These are phyloP conservation scores for Gossypium longicalyx DNA, from an alignment of 345 rosid species.

Conservation along the genomic window DNA sequence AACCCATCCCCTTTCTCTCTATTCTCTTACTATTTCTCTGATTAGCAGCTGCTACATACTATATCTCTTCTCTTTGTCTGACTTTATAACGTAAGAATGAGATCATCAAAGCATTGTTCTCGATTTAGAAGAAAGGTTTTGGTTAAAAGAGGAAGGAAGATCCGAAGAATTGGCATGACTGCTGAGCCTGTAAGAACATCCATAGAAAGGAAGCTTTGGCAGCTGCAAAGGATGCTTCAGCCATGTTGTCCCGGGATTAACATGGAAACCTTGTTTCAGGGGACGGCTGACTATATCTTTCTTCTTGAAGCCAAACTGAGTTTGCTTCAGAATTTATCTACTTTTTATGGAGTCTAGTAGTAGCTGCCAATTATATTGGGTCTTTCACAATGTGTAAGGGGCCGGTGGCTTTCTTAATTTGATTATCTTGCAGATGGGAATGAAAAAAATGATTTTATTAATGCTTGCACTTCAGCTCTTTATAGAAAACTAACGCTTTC, in stretches of 20 bases:
- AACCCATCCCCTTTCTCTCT: background rate
- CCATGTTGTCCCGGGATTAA: background rate
- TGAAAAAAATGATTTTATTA: too few species aligned
- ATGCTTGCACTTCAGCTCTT: too few species aligned
- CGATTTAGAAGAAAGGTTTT: background rate
- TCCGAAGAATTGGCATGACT: conserved; percentile 11
- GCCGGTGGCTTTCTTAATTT: too few species aligned
- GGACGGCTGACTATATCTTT: conserved; percentile 16
- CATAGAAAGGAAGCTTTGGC: conserved; percentile 14
- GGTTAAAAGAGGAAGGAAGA: conserved; percentile 5
- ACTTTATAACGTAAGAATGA: background rate
- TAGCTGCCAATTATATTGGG: too few species aligned
- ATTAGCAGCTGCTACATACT: background rate
- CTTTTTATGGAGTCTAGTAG: conserved; percentile 17
- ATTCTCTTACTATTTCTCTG: background rate
- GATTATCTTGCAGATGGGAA: too few species aligned
- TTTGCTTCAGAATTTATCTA: conserved; percentile 21
- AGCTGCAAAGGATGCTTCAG: conserved; percentile 19
- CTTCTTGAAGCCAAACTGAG: conserved; percentile 20
- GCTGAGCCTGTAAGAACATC: background rate
- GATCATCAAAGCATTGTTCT: conserved; percentile 11
- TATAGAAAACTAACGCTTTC: too few species aligned
- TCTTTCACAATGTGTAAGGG: too few species aligned
- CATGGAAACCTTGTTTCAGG: conserved; percentile 20
- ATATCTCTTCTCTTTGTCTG: background rate